Evolutionary conservation across 1,139 yeast genomes (phyloP), one percentile per base, ranked within the genome.

Genomic region (Candida dubliniensis): DNA sequence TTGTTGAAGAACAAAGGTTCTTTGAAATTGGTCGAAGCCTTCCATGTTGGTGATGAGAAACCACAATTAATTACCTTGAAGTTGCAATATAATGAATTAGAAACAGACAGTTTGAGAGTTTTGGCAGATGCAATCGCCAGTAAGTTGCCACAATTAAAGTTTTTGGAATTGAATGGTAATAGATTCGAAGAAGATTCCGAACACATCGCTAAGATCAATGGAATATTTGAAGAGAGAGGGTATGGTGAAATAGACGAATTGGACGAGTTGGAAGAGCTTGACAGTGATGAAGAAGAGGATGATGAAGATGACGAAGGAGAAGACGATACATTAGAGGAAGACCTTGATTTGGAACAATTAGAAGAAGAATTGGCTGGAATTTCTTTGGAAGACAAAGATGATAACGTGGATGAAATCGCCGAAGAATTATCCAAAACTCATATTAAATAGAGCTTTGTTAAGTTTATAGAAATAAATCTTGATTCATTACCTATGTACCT

Each of bases 211-310:
- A 51, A 60, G 41, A 69, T 70, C 46, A 58, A 49, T 31, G 79
- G 72, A 23, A 63, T 85, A 18, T 90, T 93, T 54, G 88, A 82
- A 50, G 78, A 76, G 36, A 80, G 90, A 59, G 95, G 91, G 0
- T 64, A 69, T 47, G 96, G 96, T 46, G 95, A 85, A 61, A 66
- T 93, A 29, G 97, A 90, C 58, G 97, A 90, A 56, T 74, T 90
- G 47, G 98, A 93, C 57, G 99, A 93, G 56, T 79, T 95, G 70
- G 99, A 93, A 68, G 96, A 89, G 61, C 75, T 82, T 40, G 90
- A 87, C 53, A 84, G 88, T 48, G 97, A 87, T 23, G 95, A 87
- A 49, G 93, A 83, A 27, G 88, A 81, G 8, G 87, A 77, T 2
- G 86, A 79, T 5, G 86, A 78, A 11, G 86, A 78, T 4, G 90